Conservation (phyloP, 1,284 basidiomycete species). For the Ganoderma lucidum region DNA sequence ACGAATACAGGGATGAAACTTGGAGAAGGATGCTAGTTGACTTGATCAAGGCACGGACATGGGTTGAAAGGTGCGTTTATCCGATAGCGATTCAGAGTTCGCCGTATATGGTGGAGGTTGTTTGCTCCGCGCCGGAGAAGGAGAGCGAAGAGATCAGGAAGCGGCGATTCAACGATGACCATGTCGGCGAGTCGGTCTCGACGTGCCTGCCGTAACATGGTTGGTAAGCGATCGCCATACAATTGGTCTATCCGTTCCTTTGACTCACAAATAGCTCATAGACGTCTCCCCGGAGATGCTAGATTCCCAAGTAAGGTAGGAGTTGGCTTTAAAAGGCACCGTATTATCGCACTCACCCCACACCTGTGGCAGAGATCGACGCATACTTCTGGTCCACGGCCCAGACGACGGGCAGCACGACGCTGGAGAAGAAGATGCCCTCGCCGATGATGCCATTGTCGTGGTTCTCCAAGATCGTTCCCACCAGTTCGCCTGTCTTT, state of each 20-base stretch:
- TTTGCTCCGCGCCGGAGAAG: neutral
- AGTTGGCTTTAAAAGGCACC: neutral
- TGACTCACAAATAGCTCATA: conserved; percentile 5
- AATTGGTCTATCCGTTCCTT: neutral
- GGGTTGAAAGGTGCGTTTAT: neutral
- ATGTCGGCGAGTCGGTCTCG: conserved; percentile 7
- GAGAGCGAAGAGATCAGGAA: neutral
- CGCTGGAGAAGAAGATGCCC: conserved; percentile 1
- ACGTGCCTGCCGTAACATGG: neutral
- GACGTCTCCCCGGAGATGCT: conserved; percentile 4
- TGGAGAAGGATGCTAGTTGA: neutral
- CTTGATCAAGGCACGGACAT: neutral
- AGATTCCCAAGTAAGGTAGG: neutral
- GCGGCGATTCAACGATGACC: conserved; percentile 5
- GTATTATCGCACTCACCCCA: neutral
- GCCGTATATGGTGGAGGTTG: conserved; percentile 5
- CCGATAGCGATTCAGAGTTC: neutral
- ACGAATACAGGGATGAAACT: neutral
- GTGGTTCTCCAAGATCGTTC: neutral
- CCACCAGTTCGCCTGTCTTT: conserved; percentile 7
- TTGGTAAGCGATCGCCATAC: neutral
- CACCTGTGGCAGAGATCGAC: neutral
- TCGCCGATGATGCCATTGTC: conserved; percentile 2
- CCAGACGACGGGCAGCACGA: conserved; percentile 7
- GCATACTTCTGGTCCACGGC: conserved; percentile 1